Evolutionary conservation across 768 basidiomycete genomes (phyloP), one percentile per base, ranked within the genome.

Genomic region (Naganishia friedmannii): DNA sequence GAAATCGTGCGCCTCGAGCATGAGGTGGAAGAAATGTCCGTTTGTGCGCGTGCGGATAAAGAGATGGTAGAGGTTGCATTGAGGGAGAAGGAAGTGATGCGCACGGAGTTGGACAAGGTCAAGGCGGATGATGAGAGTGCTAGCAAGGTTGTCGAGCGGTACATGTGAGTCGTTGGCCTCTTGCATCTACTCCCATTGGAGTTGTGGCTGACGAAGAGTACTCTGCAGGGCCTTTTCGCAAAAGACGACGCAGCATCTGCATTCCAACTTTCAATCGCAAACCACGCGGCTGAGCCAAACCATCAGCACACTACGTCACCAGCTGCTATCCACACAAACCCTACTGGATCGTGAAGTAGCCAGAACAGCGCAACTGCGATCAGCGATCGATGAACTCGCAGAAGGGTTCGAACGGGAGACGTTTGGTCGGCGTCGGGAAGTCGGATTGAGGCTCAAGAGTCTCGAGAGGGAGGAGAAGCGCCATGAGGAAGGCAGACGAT

Each of bases 121-220:
- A 70, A 66, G 26, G 75, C 74, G 5, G 78, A 81, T 42, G 80
- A 82, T 65, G 71, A 69, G 0, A 73, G 75, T 31, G 81, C 81
- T 0, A 75, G 77, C 9, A 76, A 72, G 17, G 80, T 82, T 26
- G 79, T 82, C n/a, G 81, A 81, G 74, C 42, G 81, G 32, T 82
- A 82, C 68, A 82, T 82, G 81, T 74, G 28, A 65, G 74, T 72
- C 29, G 26, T 8, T 0, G 0, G n/a, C 34, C 13, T 12, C 23
- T 56, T 10, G 12, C 26, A 0, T 6, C 42, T 7, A 31, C 6
- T 28, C n/a, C n/a, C n/a, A n/a, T n/a, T n/a, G n/a, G 29, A 34
- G 29, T 15, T 9, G 37, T 15, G 28, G 7, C 42, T 23, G 39
- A 26, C 26, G 10, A 31, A 23, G 13, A 31, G 9, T 28, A 3